Evolutionary conservation across 2,329 filamentous ascomycete species (phyloP), one percentile per base, ranked within the genome.

Genomic region (Penicillium psychrosexuale): DNA sequence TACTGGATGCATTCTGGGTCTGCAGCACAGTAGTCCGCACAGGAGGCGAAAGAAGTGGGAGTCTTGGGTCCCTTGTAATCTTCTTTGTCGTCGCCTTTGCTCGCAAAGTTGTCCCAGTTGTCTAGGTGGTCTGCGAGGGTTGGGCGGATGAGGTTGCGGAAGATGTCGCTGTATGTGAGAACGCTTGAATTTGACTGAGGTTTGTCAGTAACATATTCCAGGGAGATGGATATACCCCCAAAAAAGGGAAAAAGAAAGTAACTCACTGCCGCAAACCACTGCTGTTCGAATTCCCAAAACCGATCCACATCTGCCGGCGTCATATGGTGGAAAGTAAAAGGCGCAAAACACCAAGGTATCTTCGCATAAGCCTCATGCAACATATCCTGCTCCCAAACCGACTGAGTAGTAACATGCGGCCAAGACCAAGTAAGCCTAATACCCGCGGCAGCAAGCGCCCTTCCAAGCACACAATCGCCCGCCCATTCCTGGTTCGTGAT

Each of bases 401-500:
- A 63, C 24, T 60, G 45, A 1, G 55, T 57, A 6, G 58, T 61
- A 36, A 67, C 48, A 51, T 63, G 59, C 2, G 66, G 65, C 65
- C 62, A 67, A 19, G 64, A 62, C 62, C 62, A 66, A 8, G 69
- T 67, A 44, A 79, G 64, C 4, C 61, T 63, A 13, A 80, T 66
- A 15, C 73, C 75, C 1, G 74, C 66, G 45, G 78, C 73, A 2
- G 59, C 51, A 5, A 81, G 58, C 13, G 73, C 72, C 53, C 73
- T 76, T 3, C 74, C 74, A 11, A 81, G 68, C 4, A 80, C 71
- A 33, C 76, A 76, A 55, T 80, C 77, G 1, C 77, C 77, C 1
- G 78, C 77, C 68, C 73, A 76, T 53, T 78, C 70, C 3, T 47
- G 55, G 4, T 59, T 65, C 1, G 79, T 80, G 42, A 71, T 69